Evolutionary conservation across 768 basidiomycete species (phyloP).

Genomic region (Suillus subaureus): DNA sequence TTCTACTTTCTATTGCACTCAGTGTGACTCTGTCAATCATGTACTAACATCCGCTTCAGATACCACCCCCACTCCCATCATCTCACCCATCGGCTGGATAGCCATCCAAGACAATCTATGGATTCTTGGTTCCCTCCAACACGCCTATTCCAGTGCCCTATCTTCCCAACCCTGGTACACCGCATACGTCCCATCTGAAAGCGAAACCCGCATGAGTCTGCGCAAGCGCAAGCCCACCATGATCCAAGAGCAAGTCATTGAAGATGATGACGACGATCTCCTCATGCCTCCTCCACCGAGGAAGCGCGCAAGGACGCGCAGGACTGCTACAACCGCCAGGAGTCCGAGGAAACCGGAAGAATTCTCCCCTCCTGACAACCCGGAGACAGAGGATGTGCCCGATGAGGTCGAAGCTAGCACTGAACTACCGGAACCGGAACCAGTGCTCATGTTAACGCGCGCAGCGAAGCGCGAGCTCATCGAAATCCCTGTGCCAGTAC

Average conservation of each 20-base stretch:
- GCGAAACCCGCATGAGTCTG: slow-evolving; percentile 35
- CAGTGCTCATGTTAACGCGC: slow-evolving; percentile 4
- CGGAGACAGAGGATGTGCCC: slow-evolving; percentile 8
- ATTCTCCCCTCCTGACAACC: slow-evolving; percentile 8
- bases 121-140: slow-evolving; percentile 35
- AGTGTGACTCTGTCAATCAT: neutral
- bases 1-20: neutral
- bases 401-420: slow-evolving; percentile 1
- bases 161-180: slow-evolving; percentile 31
- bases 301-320: slow-evolving; percentile 33
- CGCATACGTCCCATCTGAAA: slow-evolving; percentile 32
- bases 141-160: slow-evolving; percentile 29
- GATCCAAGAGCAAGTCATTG: slow-evolving; percentile 15
- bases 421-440: slow-evolving; percentile 12
- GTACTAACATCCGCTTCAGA: slow-evolving; percentile 18
- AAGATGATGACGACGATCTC: slow-evolving; percentile 37
- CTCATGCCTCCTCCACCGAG: slow-evolving; percentile 29
- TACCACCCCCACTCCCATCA: slow-evolving; percentile 32
- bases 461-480: slow-evolving; percentile 27
- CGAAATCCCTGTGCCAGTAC: slow-evolving; percentile 17
- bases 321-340: slow-evolving; percentile 15
- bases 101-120: slow-evolving; percentile 35
- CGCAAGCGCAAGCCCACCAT: slow-evolving; percentile 33
- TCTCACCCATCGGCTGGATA: slow-evolving; percentile 39
- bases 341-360: slow-evolving; percentile 12